Percentiles rank a stretch among this genome's conserved stretches.
Evolutionary conservation across 306 rosid species (phyloP).

Genomic region (Hippophae gyantsensis): DNA sequence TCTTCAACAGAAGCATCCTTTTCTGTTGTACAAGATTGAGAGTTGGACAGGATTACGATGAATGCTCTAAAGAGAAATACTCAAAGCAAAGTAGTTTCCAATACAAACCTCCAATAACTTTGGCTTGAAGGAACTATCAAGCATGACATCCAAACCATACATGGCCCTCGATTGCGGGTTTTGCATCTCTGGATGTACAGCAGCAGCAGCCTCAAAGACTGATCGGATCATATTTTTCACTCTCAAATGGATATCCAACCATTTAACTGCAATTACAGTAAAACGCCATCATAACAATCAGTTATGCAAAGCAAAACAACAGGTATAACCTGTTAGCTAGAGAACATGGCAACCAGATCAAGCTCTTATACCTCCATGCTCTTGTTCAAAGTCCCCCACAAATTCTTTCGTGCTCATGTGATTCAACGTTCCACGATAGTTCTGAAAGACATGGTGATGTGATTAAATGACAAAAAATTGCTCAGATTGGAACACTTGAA

Average conservation of each 20-base stretch:
- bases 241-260: slow-evolving; percentile 70
- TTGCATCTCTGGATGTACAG: slow-evolving; percentile 83
- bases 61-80: background rate
- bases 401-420: slow-evolving; percentile 59
- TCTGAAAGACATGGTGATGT: slow-evolving; percentile 35
- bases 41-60: background rate
- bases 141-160: slow-evolving; percentile 91
- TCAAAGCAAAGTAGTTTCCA: background rate
- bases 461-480: background rate
- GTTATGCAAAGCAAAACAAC: slow-evolving; percentile 7
- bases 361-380: slow-evolving; percentile 60
- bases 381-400: slow-evolving; percentile 83
- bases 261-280: slow-evolving; percentile 48
- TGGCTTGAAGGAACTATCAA: slow-evolving; percentile 63
- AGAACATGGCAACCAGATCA: slow-evolving; percentile 4
- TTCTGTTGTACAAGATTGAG: no score
- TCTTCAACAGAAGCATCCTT: no score
- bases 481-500: no score
- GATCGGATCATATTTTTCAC: slow-evolving; percentile 60
- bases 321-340: background rate
- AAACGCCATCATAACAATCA: slow-evolving; percentile 1
- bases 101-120: slow-evolving; percentile 78
- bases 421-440: slow-evolving; percentile 70
- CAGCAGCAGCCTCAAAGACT: slow-evolving; percentile 77
- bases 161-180: slow-evolving; percentile 72